These are phyloP conservation scores for Plasmodium vivax DNA, from an alignment of 169 alveolate species.

Conservation along the genomic window DNA sequence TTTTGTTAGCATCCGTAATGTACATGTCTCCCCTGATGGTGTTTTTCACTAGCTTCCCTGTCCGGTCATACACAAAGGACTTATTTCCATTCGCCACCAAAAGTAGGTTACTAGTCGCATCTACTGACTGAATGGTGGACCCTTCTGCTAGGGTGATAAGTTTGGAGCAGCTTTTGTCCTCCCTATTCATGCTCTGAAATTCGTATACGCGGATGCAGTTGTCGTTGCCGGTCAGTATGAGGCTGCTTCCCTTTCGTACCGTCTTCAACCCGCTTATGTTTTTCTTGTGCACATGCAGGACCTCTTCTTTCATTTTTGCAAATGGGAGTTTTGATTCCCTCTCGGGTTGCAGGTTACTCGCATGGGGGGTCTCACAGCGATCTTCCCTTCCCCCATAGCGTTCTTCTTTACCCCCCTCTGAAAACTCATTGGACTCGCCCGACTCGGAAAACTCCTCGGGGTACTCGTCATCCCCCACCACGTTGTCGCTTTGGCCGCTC, in stretches of 20 bases:
- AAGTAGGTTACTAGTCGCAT: constrained; percentile 12
- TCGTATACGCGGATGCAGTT: constrained; percentile 48
- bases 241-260: constrained; percentile 26
- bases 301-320: constrained; percentile 26
- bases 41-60: constrained; percentile 75
- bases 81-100: constrained; percentile 51
- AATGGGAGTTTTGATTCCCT: not conserved
- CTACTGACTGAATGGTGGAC: constrained; percentile 36
- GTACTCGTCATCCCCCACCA: constrained; percentile 62
- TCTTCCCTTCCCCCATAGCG: not conserved
- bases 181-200: constrained; percentile 36
- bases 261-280: constrained; percentile 18
- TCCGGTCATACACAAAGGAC: constrained; percentile 34
- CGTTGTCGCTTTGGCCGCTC: constrained; percentile 10
- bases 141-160: constrained; percentile 40
- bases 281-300: constrained; percentile 37
- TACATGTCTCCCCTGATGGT: constrained; percentile 85
- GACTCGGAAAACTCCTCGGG: constrained; percentile 58
- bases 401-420: not conserved
- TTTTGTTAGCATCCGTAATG: constrained; percentile 80
- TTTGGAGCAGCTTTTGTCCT: constrained; percentile 29
- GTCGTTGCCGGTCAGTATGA: constrained; percentile 46
- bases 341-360: not conserved
- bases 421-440: constrained; percentile 14
- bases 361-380: not conserved